Evolutionary conservation across 306 rosid species (phyloP), one percentile per base, ranked within the genome.

Genomic region (Pueraria montana): DNA sequence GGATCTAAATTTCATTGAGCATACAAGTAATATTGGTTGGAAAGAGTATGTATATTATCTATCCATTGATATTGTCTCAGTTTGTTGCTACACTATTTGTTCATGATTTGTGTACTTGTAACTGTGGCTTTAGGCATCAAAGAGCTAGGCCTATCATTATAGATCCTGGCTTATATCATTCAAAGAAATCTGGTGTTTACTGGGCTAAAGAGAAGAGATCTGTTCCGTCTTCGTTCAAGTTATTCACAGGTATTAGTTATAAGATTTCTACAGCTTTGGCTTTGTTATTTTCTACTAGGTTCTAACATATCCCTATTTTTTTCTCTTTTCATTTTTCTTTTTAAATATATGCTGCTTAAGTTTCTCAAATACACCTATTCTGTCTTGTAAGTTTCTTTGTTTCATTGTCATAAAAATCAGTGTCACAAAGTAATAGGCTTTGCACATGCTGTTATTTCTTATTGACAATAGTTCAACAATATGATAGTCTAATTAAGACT

Each of bases 171-270:
- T 85, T 96, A 80, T 96, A 93, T 86, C 99, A 91, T 85, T 83
- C 91, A 11, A 90, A 87, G 80, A 91, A 89, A 84, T 96, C 99
- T 21, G 96, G 94, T 7, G 94, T 94, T 58, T 96, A 91, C 88
- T 94, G 92, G 91, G 99, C 99, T 21, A 96, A 92, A 83, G 98
- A 94, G 90, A 90, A 88, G 82, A 91, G 97, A 80, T 89, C 99
- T 21, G 86, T 90, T 30, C 99, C 98, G 0, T 87, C 97, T 30
- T 92, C 98, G 0, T 94, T 96, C 91, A 96, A 94, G 92, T 79
- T 96, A 87, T 96, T 88, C 83, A 86, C 91, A 36, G 99, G 98
- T 94, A 85, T 69, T 80, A 10, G 24, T 49, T 80, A 75, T 43
- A 20, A 50, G 38, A 38, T 36, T 59, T 67, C 80, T 16, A 14